A percentile compares a stretch with the other conserved stretches of the same genome.
phyloP scores from a whole-genome alignment of 768 basidiomycete genomes.

The Panaeolus papilionaceus region DNA sequence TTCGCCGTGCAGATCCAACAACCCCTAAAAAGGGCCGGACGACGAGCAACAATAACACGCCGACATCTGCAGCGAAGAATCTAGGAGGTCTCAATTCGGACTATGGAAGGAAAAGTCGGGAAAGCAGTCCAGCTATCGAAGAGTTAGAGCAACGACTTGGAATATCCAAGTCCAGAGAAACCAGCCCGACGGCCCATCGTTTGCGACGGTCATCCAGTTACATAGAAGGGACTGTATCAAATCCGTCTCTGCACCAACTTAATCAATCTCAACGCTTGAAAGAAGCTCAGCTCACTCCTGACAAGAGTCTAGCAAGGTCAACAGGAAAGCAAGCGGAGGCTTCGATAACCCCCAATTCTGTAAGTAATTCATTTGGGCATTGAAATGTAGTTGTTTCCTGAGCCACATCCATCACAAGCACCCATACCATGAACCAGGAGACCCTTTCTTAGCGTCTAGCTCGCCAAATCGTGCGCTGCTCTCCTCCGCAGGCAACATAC shows the following conservation, averaged over 20 bases:
- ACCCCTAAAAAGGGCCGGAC: constrained; percentile 48
- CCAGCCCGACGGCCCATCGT: constrained; percentile 53
- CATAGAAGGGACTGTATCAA: neutral
- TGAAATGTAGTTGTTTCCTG: neutral
- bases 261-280: neutral
- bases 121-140: constrained; percentile 66
- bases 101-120: constrained; percentile 45
- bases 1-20: constrained; percentile 55
- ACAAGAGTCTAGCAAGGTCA: neutral
- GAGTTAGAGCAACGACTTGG: constrained; percentile 69
- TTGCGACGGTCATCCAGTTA: neutral
- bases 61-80: constrained; percentile 38
- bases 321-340: neutral
- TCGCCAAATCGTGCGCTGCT: neutral
- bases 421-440: neutral
- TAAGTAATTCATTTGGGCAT: neutral
- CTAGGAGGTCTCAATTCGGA: constrained; percentile 52
- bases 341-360: neutral
- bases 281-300: neutral
- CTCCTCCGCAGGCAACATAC: constrained; percentile 7
- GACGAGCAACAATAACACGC: constrained; percentile 35
- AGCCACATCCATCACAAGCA: neutral
- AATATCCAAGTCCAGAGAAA: constrained; percentile 57
- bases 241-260: neutral
- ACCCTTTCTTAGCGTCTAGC: neutral